These are phyloP conservation scores for Cytospora chrysosperma DNA, from an alignment of 2,329 filamentous ascomycete genomes.

Conservation along the genomic window DNA sequence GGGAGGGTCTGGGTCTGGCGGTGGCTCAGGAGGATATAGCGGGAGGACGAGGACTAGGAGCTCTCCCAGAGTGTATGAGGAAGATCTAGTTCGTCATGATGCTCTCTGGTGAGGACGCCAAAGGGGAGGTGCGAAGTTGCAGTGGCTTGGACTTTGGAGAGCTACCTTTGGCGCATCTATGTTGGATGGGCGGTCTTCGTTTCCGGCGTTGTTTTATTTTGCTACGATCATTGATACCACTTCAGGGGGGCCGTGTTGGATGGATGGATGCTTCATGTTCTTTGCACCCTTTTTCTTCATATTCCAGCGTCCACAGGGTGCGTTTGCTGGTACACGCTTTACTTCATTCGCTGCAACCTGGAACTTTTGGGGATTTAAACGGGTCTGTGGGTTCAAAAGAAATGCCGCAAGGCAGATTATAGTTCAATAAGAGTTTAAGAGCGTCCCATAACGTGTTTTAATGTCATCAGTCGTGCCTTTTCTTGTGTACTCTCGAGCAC, in stretches of 20 bases:
- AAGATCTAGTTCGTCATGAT: slow-evolving; percentile 14
- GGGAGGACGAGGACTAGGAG: slow-evolving; percentile 14
- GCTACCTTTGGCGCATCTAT: not conserved
- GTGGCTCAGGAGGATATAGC: not conserved
- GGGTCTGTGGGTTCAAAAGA: not conserved
- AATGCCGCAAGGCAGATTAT: not conserved
- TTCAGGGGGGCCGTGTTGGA: not conserved
- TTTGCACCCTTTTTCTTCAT: not conserved
- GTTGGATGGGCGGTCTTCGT: not conserved
- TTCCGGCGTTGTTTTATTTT: not conserved
- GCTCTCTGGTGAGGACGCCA: slow-evolving; percentile 9
- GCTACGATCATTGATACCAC: not conserved
- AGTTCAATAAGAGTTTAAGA: not conserved
- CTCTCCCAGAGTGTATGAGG: slow-evolving; percentile 3
- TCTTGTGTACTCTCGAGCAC: not conserved
- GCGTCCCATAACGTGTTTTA: not conserved
- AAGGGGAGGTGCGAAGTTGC: not conserved
- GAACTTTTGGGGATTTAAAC: not conserved
- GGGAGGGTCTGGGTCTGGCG: not conserved
- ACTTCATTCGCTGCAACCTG: not conserved
- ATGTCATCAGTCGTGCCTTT: not conserved
- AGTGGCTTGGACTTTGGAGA: not conserved
- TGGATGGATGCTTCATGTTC: not conserved
- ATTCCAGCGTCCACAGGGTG: not conserved
- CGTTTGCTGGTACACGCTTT: not conserved